phyloP scores from a whole-genome alignment of 1,284 basidiomycete species.

The Tetrapyrgos nigripes region DNA sequence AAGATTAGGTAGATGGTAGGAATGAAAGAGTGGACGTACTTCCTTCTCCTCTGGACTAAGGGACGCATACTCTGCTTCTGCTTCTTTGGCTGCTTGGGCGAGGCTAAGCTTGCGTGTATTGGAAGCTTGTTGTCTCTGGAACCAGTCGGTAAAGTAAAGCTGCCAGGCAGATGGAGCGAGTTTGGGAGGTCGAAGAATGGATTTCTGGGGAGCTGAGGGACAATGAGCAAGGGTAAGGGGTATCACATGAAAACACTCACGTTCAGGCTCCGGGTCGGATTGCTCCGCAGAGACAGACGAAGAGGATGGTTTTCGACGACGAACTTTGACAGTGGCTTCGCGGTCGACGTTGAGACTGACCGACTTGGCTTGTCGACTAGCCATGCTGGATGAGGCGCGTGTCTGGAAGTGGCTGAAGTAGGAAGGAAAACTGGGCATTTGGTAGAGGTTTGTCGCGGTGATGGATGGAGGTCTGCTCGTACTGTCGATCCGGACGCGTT shows the following conservation, averaged over 20 bases:
- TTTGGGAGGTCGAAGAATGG: slow-evolving; percentile 86
- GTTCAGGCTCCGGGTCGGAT: slow-evolving; percentile 24
- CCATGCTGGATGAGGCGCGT: slow-evolving; percentile 52
- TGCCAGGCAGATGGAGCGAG: slow-evolving; percentile 96
- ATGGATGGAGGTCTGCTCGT: slow-evolving; percentile 47
- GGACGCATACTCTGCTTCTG: slow-evolving; percentile 88
- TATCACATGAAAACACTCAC: slow-evolving; percentile 21
- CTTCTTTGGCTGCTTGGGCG: slow-evolving; percentile 95
- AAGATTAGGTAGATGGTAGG: slow-evolving; percentile 36
- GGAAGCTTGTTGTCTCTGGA: slow-evolving; percentile 85
- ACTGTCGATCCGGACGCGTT: slow-evolving; percentile 44
- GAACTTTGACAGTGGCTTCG: slow-evolving; percentile 75
- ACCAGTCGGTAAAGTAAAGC: slow-evolving; percentile 96
- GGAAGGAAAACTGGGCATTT: slow-evolving; percentile 74
- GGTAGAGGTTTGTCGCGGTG: slow-evolving; percentile 72
- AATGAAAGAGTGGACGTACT: slow-evolving; percentile 48
- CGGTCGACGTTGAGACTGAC: slow-evolving; percentile 65
- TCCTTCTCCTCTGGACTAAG: slow-evolving; percentile 85
- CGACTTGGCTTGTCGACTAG: slow-evolving; percentile 70
- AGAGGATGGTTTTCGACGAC: slow-evolving; percentile 45
- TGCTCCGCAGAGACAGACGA: slow-evolving; percentile 35
- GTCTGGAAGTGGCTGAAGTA: slow-evolving; percentile 47
- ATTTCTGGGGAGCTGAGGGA: slow-evolving; percentile 60
- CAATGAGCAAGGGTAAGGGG: slow-evolving; percentile 16
- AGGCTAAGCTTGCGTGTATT: slow-evolving; percentile 89